phyloP scores from a whole-genome alignment of 768 basidiomycete genomes.

The Leccinum boreale region DNA sequence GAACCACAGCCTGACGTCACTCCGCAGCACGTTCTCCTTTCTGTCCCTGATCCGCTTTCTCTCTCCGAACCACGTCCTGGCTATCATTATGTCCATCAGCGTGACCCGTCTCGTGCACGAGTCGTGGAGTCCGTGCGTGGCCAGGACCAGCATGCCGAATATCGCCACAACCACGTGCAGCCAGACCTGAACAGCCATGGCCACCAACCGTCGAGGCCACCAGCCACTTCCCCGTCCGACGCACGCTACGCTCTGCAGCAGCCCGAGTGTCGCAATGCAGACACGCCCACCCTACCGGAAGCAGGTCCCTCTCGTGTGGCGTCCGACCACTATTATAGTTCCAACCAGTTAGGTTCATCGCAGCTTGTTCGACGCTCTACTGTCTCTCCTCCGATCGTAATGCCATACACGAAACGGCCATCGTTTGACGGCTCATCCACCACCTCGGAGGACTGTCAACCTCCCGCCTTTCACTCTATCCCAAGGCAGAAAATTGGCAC shows the following conservation, averaged over 20 bases:
- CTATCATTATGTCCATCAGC: constrained; percentile 31
- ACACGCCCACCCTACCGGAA: constrained; percentile 20
- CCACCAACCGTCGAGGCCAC: constrained; percentile 17
- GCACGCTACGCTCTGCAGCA: constrained; percentile 20
- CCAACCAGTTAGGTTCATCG: constrained; percentile 9
- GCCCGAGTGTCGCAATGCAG: constrained; percentile 9
- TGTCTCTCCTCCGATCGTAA: constrained; percentile 10
- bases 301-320: constrained; percentile 15
- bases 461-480: constrained; percentile 8
- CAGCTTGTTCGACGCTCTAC: constrained; percentile 23
- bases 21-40: constrained; percentile 20
- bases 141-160: constrained; percentile 27
- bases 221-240: constrained; percentile 17
- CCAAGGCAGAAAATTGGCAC: constrained; percentile 21
- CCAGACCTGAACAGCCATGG: constrained; percentile 11
- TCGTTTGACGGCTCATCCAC: constrained; percentile 1
- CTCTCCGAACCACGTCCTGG: constrained; percentile 26
- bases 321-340: constrained; percentile 17
- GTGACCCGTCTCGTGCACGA: constrained; percentile 25
- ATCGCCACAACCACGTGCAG: constrained; percentile 24
- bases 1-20: constrained; percentile 31
- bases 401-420: constrained; percentile 24
- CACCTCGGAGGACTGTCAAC: constrained; percentile 12
- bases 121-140: constrained; percentile 21
- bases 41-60: constrained; percentile 29